Base-by-base conservation (phyloP, 208 protist species). In the Trypanosoma mega region DNA sequence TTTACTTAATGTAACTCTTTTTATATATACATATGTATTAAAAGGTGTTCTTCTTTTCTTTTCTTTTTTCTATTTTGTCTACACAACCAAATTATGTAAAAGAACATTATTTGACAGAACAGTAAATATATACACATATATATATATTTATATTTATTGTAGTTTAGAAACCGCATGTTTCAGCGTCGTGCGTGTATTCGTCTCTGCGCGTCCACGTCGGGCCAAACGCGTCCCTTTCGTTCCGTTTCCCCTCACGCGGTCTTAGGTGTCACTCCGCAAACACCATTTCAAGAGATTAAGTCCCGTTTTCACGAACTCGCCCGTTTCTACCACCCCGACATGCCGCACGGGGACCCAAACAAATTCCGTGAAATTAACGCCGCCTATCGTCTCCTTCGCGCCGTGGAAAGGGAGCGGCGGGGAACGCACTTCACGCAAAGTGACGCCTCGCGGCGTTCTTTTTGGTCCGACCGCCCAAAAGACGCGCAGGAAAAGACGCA, bases 291-390 rank as follows among this genome's bases (percentile, higher is more conserved):
- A 43, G 72, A 92, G 20, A 57, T 92, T 21, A 72, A 73, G 29
- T 30, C 58, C 7, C 65, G 68, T n/a, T 92, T 80, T 59, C 78
- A 88, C 23, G 62, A 85, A 39, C 85, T 92, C 30, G 80, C 85
- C 1, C 82, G 70, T 16, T 45, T 51, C 18, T 87, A 89, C 46
- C 85, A 92, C 55, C 85, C 85, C 12, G 85, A 92, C 48, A 84
- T 86, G 69, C 65, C 77, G 20, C 39, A 72, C 31, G 85, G 85
- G 18, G 77, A 92, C 49, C 67, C 77, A 12, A 65, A 48, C 8
- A 89, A 81, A 64, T 92, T 92, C 49, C 75, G 76, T 14, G 85
- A 92, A 49, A 87, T 92, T 51, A 88, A 84, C 50, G 68, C 68
- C 16, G 85, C 85, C 12, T 92, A 92, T 47, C 73, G 78, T 11